Percentiles rank a stretch among this genome's conserved stretches.
phyloP scores from a whole-genome alignment of 1,284 basidiomycete species.

The Cutaneotrichosporon sp. region DNA sequence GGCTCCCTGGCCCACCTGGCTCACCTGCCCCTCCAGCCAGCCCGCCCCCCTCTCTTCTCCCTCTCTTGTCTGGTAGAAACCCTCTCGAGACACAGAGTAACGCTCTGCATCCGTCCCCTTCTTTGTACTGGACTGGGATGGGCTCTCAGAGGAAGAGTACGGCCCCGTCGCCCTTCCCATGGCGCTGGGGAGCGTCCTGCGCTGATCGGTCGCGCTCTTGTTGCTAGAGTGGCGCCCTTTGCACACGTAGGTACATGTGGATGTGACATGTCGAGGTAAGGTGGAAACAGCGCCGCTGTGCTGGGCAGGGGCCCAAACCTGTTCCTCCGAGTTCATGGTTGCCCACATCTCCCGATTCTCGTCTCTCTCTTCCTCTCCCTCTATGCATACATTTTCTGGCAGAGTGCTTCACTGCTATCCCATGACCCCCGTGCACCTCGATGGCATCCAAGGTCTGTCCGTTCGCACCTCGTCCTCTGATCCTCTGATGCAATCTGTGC shows the following conservation, averaged over 20 bases:
- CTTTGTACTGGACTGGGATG: neutral
- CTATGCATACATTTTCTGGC: neutral
- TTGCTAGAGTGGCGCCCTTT: slow-evolving; percentile 1
- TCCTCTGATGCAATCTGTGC: too few species aligned
- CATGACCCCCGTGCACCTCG: neutral
- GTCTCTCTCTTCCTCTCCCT: too few species aligned
- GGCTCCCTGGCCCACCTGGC: too few species aligned
- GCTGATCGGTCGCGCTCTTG: slow-evolving; percentile 10
- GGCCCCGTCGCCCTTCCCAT: neutral
- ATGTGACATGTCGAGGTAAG: neutral
- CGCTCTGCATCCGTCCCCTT: slow-evolving; percentile 55
- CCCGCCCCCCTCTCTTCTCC: too few species aligned
- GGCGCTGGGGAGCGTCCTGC: slow-evolving; percentile 1
- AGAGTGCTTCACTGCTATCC: neutral
- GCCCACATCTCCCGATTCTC: too few species aligned
- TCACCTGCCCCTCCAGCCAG: neutral
- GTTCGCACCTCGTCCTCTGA: too few species aligned
- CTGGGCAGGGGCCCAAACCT: too few species aligned
- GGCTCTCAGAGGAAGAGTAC: slow-evolving; percentile 7
- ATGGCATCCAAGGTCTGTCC: too few species aligned
- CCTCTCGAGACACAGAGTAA: slow-evolving; percentile 1
- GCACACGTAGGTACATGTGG: slow-evolving; percentile 6
- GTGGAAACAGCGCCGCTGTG: too few species aligned
- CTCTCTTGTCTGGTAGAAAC: neutral
- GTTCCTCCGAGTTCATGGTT: too few species aligned